phyloP scores from a whole-genome alignment of 2,329 filamentous ascomycete species.

The Diaporthe ilicicola region DNA sequence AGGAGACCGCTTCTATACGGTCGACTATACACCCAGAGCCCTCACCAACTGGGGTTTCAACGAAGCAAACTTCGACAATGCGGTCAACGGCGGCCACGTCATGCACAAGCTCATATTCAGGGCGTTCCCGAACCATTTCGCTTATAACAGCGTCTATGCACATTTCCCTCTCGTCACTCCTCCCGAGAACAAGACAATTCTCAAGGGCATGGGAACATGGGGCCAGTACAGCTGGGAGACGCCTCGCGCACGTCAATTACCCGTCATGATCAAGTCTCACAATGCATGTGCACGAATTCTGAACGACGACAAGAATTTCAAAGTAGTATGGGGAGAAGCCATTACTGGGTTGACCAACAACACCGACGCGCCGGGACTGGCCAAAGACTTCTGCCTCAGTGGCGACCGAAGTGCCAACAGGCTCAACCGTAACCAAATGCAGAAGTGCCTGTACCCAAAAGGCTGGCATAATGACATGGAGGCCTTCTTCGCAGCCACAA shows the following conservation, averaged over 20 bases:
- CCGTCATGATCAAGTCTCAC: slow-evolving; percentile 62
- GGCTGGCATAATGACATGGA: neutral
- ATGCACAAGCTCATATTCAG: slow-evolving; percentile 56
- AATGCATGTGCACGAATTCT: slow-evolving; percentile 58
- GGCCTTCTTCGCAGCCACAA: neutral
- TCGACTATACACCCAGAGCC: slow-evolving; percentile 52
- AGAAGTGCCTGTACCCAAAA: neutral
- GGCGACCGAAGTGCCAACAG: neutral
- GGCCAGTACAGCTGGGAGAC: slow-evolving; percentile 67
- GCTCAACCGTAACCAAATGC: neutral
- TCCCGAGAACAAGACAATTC: slow-evolving; percentile 65
- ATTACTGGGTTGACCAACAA: slow-evolving; percentile 54
- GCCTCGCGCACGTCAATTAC: slow-evolving; percentile 54
- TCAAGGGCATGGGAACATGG: slow-evolving; percentile 62
- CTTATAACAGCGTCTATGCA: slow-evolving; percentile 65
- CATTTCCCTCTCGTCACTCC: slow-evolving; percentile 58
- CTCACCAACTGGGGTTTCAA: slow-evolving; percentile 56
- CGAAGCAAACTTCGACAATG: slow-evolving; percentile 47
- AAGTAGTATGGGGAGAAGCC: slow-evolving; percentile 64
- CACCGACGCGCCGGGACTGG: slow-evolving; percentile 22
- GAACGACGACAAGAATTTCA: slow-evolving; percentile 62
- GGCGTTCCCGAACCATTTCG: slow-evolving; percentile 54
- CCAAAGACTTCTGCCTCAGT: slow-evolving; percentile 1
- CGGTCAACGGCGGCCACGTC: slow-evolving; percentile 52
- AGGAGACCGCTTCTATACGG: slow-evolving; percentile 66